Base-by-base conservation (phyloP, 345 rosid genomes). In the Acer campestre region DNA sequence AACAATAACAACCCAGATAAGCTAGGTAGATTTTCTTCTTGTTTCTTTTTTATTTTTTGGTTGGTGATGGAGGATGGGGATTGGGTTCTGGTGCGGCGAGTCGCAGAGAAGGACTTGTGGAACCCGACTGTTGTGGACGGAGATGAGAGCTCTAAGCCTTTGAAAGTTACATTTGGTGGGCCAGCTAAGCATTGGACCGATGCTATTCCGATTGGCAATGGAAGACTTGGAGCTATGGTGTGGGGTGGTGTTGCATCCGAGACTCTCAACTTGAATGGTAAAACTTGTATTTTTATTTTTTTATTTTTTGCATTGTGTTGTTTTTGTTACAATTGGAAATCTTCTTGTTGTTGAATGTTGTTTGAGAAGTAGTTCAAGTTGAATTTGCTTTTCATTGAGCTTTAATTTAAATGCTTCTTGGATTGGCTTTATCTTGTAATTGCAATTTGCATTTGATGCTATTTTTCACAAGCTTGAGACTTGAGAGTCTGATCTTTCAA, bases 181-280 rank as follows among this genome's bases (percentile, higher is more conserved):
- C 97, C 98, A 1, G 94, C 97, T 44, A 81, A 89, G 76, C 82
- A 88, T 77, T 96, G 98, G 97, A 94, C 97, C 18, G 98, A 94
- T 76, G 89, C 98, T 10, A 83, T 90, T 78, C 98, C 98, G 27
- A 88, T 94, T 35, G 97, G 97, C 0, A 96, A 96, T 84, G 98
- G 98, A 22, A 93, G 98, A n/a, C 79, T 96, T 27, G 99, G 97
- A 27, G 99, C 98, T 25, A 94, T 93, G 92, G 85, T 96, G 46
- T 94, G 97, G 98, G 99, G 98, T 66, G 97, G 97, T 8, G 90
- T 89, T 79, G 82, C 91, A 9, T 79, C 94, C 7, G 98, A 94
- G 73, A 81, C 79, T 79, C 79, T 95, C 59, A 93, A 91, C 79
- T 88, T 95, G 82, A 91, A 95, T 25, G 98, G 98, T 95, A 87